Conservation (phyloP, 495 filamentous ascomycete species). For the Penicillium longicatenatum region DNA sequence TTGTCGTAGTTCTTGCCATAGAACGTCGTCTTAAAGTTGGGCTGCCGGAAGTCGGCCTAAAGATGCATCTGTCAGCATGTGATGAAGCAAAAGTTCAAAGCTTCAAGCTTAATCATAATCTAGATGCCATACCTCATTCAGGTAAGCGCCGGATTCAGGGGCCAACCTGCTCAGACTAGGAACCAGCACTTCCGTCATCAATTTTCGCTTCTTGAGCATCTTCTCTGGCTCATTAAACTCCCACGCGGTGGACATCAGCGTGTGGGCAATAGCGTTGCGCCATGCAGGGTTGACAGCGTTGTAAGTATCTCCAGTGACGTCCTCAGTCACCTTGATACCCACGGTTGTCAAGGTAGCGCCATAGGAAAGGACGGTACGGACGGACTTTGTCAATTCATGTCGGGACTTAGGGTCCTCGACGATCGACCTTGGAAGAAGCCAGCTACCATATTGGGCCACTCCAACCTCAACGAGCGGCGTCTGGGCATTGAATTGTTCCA, state of each 20-base stretch:
- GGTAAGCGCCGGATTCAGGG: conserved; percentile 14
- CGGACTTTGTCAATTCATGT: conserved; percentile 8
- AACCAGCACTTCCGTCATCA: conserved; percentile 16
- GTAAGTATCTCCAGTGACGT: conserved; percentile 9
- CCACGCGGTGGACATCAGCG: conserved; percentile 10
- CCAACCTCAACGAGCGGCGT: conserved; percentile 8
- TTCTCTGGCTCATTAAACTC: conserved; percentile 10
- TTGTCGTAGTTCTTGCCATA: conserved; percentile 17
- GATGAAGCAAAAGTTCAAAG: neutral
- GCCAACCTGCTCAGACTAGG: conserved; percentile 9
- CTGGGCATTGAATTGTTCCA: conserved; percentile 12
- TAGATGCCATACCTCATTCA: conserved; percentile 14
- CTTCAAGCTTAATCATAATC: neutral
- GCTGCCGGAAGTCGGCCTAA: conserved; percentile 18
- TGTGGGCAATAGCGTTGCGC: conserved; percentile 12
- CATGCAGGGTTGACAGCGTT: conserved; percentile 18
- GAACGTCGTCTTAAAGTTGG: conserved; percentile 13
- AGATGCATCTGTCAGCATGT: neutral
- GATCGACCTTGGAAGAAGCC: conserved; percentile 14
- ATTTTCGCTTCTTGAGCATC: conserved; percentile 5
- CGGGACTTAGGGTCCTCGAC: neutral
- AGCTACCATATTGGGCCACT: conserved; percentile 18
- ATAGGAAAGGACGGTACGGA: conserved; percentile 6
- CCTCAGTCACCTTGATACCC: conserved; percentile 8
- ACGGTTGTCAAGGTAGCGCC: conserved; percentile 11